Evolutionary conservation across 148 eudicot species (phyloP), one percentile per base, ranked within the genome.

Genomic region (Fagopyrum homotropicum): DNA sequence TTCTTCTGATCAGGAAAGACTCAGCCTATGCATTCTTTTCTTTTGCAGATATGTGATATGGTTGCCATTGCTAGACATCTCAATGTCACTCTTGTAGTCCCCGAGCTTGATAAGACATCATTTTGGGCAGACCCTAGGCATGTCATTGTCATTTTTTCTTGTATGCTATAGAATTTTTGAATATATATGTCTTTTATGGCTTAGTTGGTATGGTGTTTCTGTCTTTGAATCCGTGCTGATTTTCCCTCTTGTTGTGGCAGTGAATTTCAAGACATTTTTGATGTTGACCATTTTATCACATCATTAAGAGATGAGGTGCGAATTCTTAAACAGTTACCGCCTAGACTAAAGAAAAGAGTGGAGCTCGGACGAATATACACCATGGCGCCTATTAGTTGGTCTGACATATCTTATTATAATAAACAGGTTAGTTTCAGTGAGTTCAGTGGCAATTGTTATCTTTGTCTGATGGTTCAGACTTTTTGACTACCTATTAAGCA

Each of bases 71-170:
- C 98, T 79, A 92, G 98, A 89, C 87, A 92, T 84, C 85, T 95
- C 48, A 95, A 95, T 89, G 97, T 90, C 76, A 95, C 98, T 17
- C 86, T 95, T 29, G 80, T 95, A 73, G 97, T 95, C 75, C 98
- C 98, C 12, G 97, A 95, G 84, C 86, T 92, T 69, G 99, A 95
- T 82, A 92, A 92, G 80, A 87, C 92, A 47, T 92, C 99, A 19
- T 95, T 95, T 74, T 92, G 98, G 99, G 93, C 93, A 82, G 99
- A 95, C 86, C 99, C 97, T 56, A 95, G 99, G 98, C 91, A 79
- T 82, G 93, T 82, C 73, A 49, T 52, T 81, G 70, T 82, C 75
- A 77, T 75, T 35, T 75, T 80, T 54, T 82, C 68, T 72, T 79
- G 73, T 54, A 74, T 79, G 71, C 61, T 81, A 66, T 29, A 43